These are phyloP conservation scores for Halophytophthora batemanensis DNA, from an alignment of 352 stramenopile species.

Conservation along the genomic window DNA sequence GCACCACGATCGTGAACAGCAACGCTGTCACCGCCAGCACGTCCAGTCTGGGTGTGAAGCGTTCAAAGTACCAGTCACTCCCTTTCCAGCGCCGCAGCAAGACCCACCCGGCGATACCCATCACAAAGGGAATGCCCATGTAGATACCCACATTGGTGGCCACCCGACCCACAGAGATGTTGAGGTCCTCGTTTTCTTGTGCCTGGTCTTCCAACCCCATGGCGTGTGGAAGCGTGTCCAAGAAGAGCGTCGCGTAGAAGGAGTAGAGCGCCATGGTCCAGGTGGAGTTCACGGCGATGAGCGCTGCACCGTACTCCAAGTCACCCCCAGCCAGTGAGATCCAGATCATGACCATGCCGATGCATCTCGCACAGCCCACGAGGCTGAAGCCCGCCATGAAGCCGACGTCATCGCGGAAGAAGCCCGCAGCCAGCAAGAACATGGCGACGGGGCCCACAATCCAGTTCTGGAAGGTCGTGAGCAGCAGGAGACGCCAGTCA, in stretches of 20 bases:
- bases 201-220: conserved; percentile 29
- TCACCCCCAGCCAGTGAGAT: conserved; percentile 59
- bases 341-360: conserved; percentile 86
- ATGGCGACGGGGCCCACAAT: conserved; percentile 48
- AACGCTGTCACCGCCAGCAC: conserved; percentile 50
- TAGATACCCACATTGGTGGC: conserved; percentile 62
- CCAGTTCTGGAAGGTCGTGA: conserved; percentile 67
- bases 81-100: conserved; percentile 34
- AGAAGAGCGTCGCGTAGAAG: conserved; percentile 51
- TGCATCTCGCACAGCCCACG: conserved; percentile 69
- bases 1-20: conserved; percentile 67
- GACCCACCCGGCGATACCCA: conserved; percentile 37
- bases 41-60: conserved; percentile 41
- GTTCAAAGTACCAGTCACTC: conserved; percentile 44
- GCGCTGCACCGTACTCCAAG: conserved; percentile 60
- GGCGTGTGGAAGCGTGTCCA: conserved; percentile 39
- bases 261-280: conserved; percentile 63
- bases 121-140: conserved; percentile 63
- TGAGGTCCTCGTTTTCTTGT: conserved; percentile 19
- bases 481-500: conserved; percentile 46
- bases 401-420: conserved; percentile 43
- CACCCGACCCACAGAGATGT: conserved; percentile 43
- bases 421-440: conserved; percentile 46
- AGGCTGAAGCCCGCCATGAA: conserved; percentile 69
- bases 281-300: conserved; percentile 71